Evolutionary conservation across 2,329 filamentous ascomycete genomes (phyloP).

Genomic region (Penicillium paneum): DNA sequence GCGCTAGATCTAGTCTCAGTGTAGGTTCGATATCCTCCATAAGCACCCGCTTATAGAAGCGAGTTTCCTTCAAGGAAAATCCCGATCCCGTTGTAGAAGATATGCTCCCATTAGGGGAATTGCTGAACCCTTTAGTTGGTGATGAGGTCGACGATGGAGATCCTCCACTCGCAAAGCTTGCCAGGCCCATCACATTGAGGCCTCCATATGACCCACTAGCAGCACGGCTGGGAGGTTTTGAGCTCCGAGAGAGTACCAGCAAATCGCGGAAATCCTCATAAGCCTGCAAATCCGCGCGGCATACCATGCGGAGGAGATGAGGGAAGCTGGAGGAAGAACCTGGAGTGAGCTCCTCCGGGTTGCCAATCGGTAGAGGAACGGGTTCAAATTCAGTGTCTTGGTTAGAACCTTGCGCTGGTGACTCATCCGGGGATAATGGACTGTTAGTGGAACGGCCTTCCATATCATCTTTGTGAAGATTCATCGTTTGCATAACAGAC

Average conservation of each 20-base stretch:
- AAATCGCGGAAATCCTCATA: slow-evolving; percentile 84
- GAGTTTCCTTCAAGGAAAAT: slow-evolving; percentile 74
- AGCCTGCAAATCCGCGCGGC: slow-evolving; percentile 74
- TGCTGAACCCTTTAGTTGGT: slow-evolving; percentile 55
- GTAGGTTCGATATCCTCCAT: slow-evolving; percentile 94
- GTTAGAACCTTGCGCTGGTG: slow-evolving; percentile 53
- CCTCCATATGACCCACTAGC: slow-evolving; percentile 69
- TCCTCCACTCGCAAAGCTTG: slow-evolving; percentile 38
- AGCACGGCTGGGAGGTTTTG: slow-evolving; percentile 61
- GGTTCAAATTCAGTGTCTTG: slow-evolving; percentile 61
- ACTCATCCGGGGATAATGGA: slow-evolving; percentile 74
- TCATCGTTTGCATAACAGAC: slow-evolving; percentile 84
- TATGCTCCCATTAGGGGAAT: slow-evolving; percentile 48
- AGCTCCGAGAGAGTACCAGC: slow-evolving; percentile 64
- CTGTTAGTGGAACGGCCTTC: slow-evolving; percentile 65
- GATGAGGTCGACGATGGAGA: slow-evolving; percentile 62
- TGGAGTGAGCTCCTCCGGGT: slow-evolving; percentile 54
- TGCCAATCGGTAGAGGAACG: slow-evolving; percentile 49
- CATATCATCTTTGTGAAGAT: slow-evolving; percentile 66
- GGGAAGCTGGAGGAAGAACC: slow-evolving; percentile 70
- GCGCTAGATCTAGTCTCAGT: slow-evolving; percentile 80
- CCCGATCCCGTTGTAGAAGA: slow-evolving; percentile 44
- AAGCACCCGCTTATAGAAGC: slow-evolving; percentile 88
- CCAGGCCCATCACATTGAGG: slow-evolving; percentile 58
- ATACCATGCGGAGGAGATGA: slow-evolving; percentile 76